Evolutionary conservation across 1,284 basidiomycete species (phyloP).

Genomic region (Puccinia horiana): DNA sequence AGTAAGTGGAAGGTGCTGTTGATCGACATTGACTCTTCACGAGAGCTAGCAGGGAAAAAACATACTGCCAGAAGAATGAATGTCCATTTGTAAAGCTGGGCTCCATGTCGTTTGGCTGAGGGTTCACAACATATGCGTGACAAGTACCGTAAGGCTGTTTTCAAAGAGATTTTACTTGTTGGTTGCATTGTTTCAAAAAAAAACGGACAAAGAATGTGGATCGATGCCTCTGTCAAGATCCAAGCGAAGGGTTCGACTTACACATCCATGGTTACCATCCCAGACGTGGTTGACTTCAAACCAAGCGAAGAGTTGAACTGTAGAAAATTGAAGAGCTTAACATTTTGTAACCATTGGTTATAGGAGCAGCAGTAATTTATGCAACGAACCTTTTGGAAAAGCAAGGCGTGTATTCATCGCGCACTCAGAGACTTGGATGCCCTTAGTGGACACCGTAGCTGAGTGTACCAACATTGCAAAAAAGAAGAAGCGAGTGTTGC

Average conservation of each 20-base stretch:
- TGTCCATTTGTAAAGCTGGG: conserved; percentile 10
- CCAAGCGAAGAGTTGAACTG: conserved; percentile 13
- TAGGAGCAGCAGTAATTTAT: background rate
- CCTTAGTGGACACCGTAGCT: background rate
- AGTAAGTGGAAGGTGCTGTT: background rate
- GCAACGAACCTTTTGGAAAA: conserved; percentile 6
- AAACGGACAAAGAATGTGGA: too few species aligned
- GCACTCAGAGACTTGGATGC: conserved; percentile 25
- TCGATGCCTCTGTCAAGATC: too few species aligned
- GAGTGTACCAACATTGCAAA: background rate
- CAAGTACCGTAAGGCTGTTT: conserved; percentile 25
- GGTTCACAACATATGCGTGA: background rate
- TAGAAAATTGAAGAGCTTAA: background rate
- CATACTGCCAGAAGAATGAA: conserved; percentile 17
- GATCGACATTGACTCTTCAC: background rate
- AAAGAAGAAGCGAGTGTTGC: background rate
- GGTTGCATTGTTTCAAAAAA: background rate
- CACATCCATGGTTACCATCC: conserved; percentile 11
- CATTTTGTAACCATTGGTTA: background rate
- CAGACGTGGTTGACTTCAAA: background rate
- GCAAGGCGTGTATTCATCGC: background rate
- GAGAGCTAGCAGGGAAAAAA: background rate
- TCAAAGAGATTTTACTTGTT: background rate
- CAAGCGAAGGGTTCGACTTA: background rate
- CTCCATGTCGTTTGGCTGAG: background rate